Percentiles rank a stretch among this genome's conserved stretches.
Evolutionary conservation across 225 moss, liverwort and hornwort genomes (phyloP).

Genomic region (Sphagnum contortum): DNA sequence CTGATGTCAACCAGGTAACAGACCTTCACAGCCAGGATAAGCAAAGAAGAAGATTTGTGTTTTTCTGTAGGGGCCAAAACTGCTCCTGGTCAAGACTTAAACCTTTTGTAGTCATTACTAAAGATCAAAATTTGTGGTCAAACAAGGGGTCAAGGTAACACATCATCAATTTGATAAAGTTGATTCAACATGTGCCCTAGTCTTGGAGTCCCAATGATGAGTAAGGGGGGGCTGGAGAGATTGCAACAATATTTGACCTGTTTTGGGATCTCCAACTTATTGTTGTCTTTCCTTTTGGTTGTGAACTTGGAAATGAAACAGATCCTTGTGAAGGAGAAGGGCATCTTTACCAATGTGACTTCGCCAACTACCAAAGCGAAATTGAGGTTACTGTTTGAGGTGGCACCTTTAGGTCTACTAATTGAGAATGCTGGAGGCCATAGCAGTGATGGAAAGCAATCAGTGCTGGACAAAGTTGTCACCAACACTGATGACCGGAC

Average conservation of each 20-base stretch:
- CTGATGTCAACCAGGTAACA: conserved; percentile 77
- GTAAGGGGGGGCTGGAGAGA: too few species aligned
- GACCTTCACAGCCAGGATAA: background rate
- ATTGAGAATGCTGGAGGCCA: conserved; percentile 92
- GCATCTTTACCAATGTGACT: conserved; percentile 83
- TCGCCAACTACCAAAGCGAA: conserved; percentile 91
- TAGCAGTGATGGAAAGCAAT: conserved; percentile 87
- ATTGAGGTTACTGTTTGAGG: conserved; percentile 80
- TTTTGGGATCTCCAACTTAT: too few species aligned
- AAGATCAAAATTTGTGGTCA: too few species aligned
- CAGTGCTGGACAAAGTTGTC: conserved; percentile 67
- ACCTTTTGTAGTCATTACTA: too few species aligned
- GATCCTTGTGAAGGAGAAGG: conserved; percentile 96
- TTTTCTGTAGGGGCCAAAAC: too few species aligned
- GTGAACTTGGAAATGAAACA: conserved; percentile 1
- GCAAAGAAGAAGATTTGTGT: background rate
- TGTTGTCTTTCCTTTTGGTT: too few species aligned
- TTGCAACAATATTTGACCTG: too few species aligned
- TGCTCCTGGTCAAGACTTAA: too few species aligned
- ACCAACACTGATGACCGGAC: conserved; percentile 81
- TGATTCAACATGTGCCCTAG: background rate
- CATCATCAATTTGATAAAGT: too few species aligned
- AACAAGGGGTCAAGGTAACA: too few species aligned
- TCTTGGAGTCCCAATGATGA: too few species aligned
- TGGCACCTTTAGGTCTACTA: conserved; percentile 84